Evolutionary conservation across 768 basidiomycete genomes (phyloP), one percentile per base, ranked within the genome.

Genomic region (Myochromella boudieri): DNA sequence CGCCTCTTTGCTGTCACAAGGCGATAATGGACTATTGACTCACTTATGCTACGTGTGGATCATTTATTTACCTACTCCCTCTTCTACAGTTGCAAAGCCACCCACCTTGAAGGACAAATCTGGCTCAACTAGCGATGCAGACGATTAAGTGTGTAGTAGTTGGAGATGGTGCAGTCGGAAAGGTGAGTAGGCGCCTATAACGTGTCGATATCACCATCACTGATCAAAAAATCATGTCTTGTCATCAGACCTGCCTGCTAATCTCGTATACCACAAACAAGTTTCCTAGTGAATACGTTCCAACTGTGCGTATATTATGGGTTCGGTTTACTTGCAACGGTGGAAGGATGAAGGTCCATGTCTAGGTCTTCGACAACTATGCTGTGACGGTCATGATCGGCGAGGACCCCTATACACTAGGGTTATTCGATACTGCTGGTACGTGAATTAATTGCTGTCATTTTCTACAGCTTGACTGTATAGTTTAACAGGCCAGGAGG

Each of bases 311-410:
- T 81, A 34, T 49, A 55, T 54, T 52, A 58, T 26, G 60, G 55
- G 52, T 55, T 48, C 57, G 51, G 43, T 56, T 49, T 42, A 43
- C 63, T 56, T 48, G 53, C 47, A 50, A 40, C 41, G 37, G 40
- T 50, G 27, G 51, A 55, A 34, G 56, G 32, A 44, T 50, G 46
- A 55, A 40, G 32, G 46, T 42, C 61, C 24, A 32, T 46, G 51
- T 44, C 14, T 70, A 91, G 90, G 87, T 93, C 49, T 94, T 94
- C 68, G 91, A 95, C 71, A 95, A 95, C 71, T 95, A 95, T 72
- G 97, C 97, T 52, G 97, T 98, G 52, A 98, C 95, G n/a, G 97
- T 99, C 49, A 98, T 99, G 97, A 98, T 99, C 71, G 95, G 95
- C 43, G 97, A 98, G 62, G 95, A 98, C 70, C 95, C 97, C 43